Base-by-base conservation (phyloP, 129 eudicot genomes). In the carrot (Daucus carota) region DNA sequence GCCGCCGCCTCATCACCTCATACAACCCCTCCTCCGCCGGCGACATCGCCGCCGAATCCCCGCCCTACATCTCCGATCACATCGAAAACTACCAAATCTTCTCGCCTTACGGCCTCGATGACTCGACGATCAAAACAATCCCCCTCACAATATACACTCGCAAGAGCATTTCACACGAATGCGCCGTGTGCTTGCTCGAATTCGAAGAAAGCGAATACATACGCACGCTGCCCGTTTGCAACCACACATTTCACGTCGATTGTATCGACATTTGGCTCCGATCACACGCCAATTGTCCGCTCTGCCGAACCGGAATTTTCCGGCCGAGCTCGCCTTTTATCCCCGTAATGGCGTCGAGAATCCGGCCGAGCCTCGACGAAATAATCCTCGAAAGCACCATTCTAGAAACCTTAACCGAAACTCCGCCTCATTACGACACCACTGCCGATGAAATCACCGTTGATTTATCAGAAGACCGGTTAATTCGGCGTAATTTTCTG, bases 231-330 rank as follows among this genome's bases (percentile, higher is more conserved):
- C 99, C 99, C 8, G 89, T 86, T 4, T 95, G 99, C 75, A 82
- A 83, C 15, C 99, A 95, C 78, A 87, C 90, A 2, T 95, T 91
- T 74, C 99, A 95, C 66, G 97, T 91, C 0, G 99, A 95, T 36
- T 95, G 99, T 70, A 95, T 95, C 28, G 99, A 92, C 71, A 82
- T 89, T n/a, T 95, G 99, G 99, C 85, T 95, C 14, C 78, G 88
- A 17, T 87, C 92, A 33, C 96, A 92, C 87, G 97, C 97, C 26
- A 91, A 90, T 54, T 95, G 99, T 78, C 99, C 99, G 32, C 84
- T 95, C 8, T 95, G 99, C 70, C 86, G 99, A 26, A 87, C 99
- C 33, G 89, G 88, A 22, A 88, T 95, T 26, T 82, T 89, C 70
- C 85, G 83, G 60, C 84, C 85, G 0, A 86, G 86, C 22, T 91